Percentiles rank a stretch among this genome's conserved stretches.
Evolutionary conservation across 2,329 filamentous ascomycete genomes (phyloP).

Genomic region (Plenodomus biglobosus): DNA sequence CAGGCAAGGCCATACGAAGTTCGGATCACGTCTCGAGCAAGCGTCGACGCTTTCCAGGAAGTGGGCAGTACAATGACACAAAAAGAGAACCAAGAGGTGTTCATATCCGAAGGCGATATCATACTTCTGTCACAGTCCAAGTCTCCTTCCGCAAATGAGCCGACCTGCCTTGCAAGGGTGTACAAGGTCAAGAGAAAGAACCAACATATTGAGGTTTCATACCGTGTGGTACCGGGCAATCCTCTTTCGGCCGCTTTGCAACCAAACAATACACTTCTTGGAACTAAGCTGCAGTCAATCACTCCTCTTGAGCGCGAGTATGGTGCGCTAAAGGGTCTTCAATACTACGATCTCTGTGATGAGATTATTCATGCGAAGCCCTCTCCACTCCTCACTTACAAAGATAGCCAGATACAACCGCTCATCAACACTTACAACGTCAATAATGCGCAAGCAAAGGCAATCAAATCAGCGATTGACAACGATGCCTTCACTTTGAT

Average conservation of each 20-base stretch:
- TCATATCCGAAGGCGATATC: slow-evolving; percentile 81
- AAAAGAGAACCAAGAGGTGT: slow-evolving; percentile 68
- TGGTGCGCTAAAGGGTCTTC: slow-evolving; percentile 82
- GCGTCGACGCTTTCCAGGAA: slow-evolving; percentile 90
- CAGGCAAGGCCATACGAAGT: slow-evolving; percentile 80
- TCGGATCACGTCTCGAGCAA: slow-evolving; percentile 83
- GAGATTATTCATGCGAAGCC: slow-evolving; percentile 89
- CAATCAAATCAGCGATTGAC: slow-evolving; percentile 86
- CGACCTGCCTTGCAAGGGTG: slow-evolving; percentile 85
- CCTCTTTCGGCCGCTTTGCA: slow-evolving; percentile 66
- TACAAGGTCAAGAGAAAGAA: slow-evolving; percentile 80
- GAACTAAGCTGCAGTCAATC: slow-evolving; percentile 85
- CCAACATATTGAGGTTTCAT: slow-evolving; percentile 78
- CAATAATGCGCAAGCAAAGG: slow-evolving; percentile 86
- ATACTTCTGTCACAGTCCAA: slow-evolving; percentile 76
- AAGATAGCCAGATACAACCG: slow-evolving; percentile 68
- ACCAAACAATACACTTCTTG: slow-evolving; percentile 70
- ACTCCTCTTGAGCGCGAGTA: slow-evolving; percentile 95
- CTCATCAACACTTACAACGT: slow-evolving; percentile 77
- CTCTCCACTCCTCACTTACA: slow-evolving; percentile 81
- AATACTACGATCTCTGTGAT: slow-evolving; percentile 94
- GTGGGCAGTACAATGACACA: slow-evolving; percentile 80
- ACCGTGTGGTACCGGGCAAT: slow-evolving; percentile 71
- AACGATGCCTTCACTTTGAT: slow-evolving; percentile 98
- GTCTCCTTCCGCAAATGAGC: slow-evolving; percentile 67